Percentiles rank a stretch among this genome's conserved stretches.
Evolutionary conservation across 257 asterid species (phyloP).

Genomic region (Solanum sitiens): DNA sequence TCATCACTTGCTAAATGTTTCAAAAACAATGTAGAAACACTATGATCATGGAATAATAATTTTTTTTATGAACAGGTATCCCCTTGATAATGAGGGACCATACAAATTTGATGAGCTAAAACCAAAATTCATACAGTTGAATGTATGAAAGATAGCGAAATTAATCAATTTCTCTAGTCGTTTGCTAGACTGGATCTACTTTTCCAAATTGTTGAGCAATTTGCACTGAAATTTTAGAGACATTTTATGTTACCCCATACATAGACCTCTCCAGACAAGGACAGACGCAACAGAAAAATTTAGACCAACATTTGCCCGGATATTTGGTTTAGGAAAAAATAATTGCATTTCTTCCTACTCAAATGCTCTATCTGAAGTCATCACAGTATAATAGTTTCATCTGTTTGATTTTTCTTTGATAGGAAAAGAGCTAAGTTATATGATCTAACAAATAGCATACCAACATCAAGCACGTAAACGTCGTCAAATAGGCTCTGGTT

Average conservation of each 20-base stretch:
- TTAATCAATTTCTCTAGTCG: neutral
- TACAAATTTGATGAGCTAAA: neutral
- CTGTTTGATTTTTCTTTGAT: neutral
- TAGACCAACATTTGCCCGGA: neutral
- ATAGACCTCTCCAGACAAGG: neutral
- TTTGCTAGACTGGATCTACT: neutral
- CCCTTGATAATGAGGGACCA: neutral
- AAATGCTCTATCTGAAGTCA: neutral
- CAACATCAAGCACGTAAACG: conserved; percentile 77
- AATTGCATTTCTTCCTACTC: neutral
- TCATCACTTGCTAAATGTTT: neutral
- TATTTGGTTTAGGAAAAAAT: neutral
- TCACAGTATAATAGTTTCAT: neutral
- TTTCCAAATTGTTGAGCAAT: neutral
- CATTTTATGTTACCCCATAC: neutral
- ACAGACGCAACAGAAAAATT: neutral
- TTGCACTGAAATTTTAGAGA: neutral
- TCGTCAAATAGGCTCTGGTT: conserved; percentile 81
- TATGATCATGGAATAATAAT: neutral
- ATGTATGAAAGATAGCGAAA: neutral
- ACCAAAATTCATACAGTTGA: neutral
- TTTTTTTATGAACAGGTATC: neutral
- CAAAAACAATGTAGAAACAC: neutral
- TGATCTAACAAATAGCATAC: conserved; percentile 30
- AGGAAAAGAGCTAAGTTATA: neutral